Conservation (phyloP, 139 green algal species). For the Tetradesmus obliquus region DNA sequence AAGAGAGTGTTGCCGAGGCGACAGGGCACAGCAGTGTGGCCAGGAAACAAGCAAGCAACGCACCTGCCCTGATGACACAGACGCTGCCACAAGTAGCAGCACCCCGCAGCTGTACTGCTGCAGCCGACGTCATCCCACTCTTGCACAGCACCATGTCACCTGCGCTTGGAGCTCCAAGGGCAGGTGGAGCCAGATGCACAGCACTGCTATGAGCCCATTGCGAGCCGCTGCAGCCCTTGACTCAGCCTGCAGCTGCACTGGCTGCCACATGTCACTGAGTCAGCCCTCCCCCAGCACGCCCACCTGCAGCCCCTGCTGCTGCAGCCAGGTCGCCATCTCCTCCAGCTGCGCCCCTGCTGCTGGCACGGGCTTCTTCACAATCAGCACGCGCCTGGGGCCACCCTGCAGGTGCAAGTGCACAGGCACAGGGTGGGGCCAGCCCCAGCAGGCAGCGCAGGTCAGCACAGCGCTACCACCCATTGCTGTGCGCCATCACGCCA, state of each 20-base stretch:
- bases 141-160: too few species aligned
- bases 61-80: background rate
- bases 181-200: background rate
- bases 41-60: background rate
- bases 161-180: too few species aligned
- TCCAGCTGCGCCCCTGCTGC: constrained; percentile 64
- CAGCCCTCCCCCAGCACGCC: background rate
- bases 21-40: too few species aligned
- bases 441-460: background rate
- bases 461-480: background rate
- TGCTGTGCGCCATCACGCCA: too few species aligned
- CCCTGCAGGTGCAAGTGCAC: constrained; percentile 44
- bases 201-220: background rate
- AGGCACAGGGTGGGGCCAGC: constrained; percentile 55
- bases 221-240: background rate
- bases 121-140: too few species aligned
- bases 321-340: constrained; percentile 80
- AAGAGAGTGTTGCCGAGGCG: background rate
- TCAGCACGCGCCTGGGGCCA: constrained; percentile 66
- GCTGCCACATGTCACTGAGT: background rate
- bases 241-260: background rate
- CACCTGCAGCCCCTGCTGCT: constrained; percentile 28
- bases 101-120: background rate
- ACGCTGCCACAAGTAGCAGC: too few species aligned
- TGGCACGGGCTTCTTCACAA: constrained; percentile 79